Percentiles rank a stretch among this genome's conserved stretches.
phyloP scores from a whole-genome alignment of 2,329 filamentous ascomycete species.

The Stylonectria norvegica region DNA sequence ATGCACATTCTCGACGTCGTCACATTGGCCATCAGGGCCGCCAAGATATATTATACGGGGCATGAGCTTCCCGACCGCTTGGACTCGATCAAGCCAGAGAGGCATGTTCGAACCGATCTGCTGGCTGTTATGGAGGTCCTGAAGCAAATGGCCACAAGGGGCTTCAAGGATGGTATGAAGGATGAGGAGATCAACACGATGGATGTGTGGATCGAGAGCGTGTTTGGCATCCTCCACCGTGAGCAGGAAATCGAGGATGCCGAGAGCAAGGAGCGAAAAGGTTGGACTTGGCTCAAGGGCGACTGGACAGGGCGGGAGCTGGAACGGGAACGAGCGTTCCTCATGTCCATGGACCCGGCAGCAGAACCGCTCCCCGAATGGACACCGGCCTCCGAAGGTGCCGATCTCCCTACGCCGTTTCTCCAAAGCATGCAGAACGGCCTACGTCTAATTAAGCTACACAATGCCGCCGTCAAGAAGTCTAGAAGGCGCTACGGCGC shows the following conservation, averaged over 20 bases:
- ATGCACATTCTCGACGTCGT: conserved; percentile 89
- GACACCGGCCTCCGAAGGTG: conserved; percentile 45
- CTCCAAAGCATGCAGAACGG: conserved; percentile 73
- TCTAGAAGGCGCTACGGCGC: conserved; percentile 84
- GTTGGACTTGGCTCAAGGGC: conserved; percentile 75
- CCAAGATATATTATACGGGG: conserved; percentile 93
- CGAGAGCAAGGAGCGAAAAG: conserved; percentile 66
- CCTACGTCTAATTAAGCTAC: conserved; percentile 75
- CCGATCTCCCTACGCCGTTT: conserved; percentile 66
- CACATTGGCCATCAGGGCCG: conserved; percentile 91
- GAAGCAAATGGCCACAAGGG: conserved; percentile 84
- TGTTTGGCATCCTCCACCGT: conserved; percentile 69
- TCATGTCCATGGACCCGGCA: conserved; percentile 67
- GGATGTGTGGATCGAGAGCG: conserved; percentile 72
- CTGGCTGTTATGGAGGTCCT: conserved; percentile 85
- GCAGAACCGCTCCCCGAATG: conserved; percentile 64
- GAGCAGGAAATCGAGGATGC: conserved; percentile 75
- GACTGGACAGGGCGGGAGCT: conserved; percentile 75
- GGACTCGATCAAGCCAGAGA: conserved; percentile 83
- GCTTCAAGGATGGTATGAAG: conserved; percentile 78
- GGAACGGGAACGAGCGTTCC: conserved; percentile 77
- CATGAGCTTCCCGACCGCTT: conserved; percentile 84
- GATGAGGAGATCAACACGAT: conserved; percentile 75
- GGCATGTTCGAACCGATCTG: conserved; percentile 77
- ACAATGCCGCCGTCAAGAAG: conserved; percentile 83